Conservation (phyloP, 2,329 filamentous ascomycete genomes). For the Phialemonium atrogriseum region DNA sequence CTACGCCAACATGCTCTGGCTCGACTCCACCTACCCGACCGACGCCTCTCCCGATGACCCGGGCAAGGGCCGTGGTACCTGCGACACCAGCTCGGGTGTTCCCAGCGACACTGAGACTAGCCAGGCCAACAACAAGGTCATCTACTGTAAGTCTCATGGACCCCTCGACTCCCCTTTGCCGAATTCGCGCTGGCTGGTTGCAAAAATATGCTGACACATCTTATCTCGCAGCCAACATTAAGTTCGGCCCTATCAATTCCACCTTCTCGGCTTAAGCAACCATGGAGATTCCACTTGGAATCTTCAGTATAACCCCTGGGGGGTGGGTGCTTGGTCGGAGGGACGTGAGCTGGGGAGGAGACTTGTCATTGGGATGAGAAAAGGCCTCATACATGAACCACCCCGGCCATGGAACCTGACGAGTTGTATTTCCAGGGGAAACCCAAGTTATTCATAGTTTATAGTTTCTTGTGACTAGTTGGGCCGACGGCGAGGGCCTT, state of each 20-base stretch:
- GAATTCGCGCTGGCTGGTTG: not conserved
- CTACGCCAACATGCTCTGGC: slow-evolving; percentile 63
- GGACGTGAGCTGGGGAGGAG: too few relatives aligned
- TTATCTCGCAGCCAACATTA: slow-evolving; percentile 18
- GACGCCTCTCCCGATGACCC: slow-evolving; percentile 22
- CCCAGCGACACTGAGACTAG: slow-evolving; percentile 28
- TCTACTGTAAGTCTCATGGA: slow-evolving; percentile 24
- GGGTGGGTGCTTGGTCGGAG: too few relatives aligned
- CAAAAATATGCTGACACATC: not conserved
- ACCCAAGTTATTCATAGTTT: too few relatives aligned
- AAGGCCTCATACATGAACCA: too few relatives aligned
- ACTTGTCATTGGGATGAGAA: too few relatives aligned
- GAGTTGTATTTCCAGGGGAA: too few relatives aligned
- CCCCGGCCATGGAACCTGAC: too few relatives aligned
- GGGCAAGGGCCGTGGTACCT: slow-evolving; percentile 35
- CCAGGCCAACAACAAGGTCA: slow-evolving; percentile 26
- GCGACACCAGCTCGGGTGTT: slow-evolving; percentile 27
- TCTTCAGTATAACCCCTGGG: too few relatives aligned
- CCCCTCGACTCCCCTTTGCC: not conserved
- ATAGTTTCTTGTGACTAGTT: too few relatives aligned
- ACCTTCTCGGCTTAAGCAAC: slow-evolving; percentile 14
- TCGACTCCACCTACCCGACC: slow-evolving; percentile 58
- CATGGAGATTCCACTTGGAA: too few relatives aligned
- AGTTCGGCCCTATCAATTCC: slow-evolving; percentile 22
- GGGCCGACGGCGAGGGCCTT: too few relatives aligned